These are phyloP conservation scores for Talinum fruticosum DNA, from an alignment of 148 eudicot species.

Conservation along the genomic window DNA sequence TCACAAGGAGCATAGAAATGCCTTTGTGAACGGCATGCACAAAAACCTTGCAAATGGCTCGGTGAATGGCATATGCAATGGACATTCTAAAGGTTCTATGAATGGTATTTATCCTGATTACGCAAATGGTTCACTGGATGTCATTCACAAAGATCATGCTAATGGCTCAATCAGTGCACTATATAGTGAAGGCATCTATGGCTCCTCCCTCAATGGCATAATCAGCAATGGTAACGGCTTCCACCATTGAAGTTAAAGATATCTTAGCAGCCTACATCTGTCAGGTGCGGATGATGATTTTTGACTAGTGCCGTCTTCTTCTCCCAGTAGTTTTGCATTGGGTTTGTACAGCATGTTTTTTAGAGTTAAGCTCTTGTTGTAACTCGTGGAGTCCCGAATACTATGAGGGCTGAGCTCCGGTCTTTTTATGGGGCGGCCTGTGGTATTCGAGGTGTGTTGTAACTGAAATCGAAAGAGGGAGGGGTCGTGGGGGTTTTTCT, in stretches of 20 bases:
- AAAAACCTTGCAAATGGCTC: constrained; percentile 28
- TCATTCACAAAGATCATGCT: constrained; percentile 1
- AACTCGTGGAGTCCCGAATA: neutral
- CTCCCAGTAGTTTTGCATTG: neutral
- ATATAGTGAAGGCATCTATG: constrained; percentile 21
- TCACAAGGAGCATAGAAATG: constrained; percentile 16
- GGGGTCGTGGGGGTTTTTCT: constrained; percentile 13
- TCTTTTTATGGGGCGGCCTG: constrained; percentile 37
- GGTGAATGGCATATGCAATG: constrained; percentile 32
- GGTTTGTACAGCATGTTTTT: constrained; percentile 7
- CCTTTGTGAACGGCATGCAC: constrained; percentile 9
- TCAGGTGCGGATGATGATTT: neutral
- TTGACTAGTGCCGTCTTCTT: neutral
- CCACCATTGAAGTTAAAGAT: constrained; percentile 35
- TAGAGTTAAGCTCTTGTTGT: neutral
- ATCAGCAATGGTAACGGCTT: constrained; percentile 63
- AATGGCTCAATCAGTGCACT: constrained; percentile 15
- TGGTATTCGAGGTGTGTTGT: constrained; percentile 29
- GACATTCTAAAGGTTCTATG: constrained; percentile 9
- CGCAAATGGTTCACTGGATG: constrained; percentile 12
- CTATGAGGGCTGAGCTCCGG: constrained; percentile 6
- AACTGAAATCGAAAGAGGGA: constrained; percentile 14
- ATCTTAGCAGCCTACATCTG: neutral
- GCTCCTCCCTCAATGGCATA: constrained; percentile 16
- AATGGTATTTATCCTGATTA: constrained; percentile 11